These are phyloP conservation scores for Dictyostelium purpureum DNA, from an alignment of 78 protist genomes.

Conservation along the genomic window DNA sequence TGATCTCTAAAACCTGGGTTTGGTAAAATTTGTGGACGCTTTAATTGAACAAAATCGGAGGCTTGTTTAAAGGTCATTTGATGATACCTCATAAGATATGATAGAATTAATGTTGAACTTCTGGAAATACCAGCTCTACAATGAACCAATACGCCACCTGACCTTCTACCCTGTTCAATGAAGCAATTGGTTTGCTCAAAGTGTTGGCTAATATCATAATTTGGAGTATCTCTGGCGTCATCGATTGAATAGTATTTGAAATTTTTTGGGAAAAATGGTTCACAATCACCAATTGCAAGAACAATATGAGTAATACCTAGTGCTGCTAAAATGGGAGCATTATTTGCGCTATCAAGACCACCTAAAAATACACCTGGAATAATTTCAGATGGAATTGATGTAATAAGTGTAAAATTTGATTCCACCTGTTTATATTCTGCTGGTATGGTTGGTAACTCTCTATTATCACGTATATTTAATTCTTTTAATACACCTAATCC, in stretches of 20 bases:
- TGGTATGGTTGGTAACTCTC: slow-evolving; percentile 32
- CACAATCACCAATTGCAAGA: slow-evolving; percentile 49
- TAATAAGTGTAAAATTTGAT: slow-evolving; percentile 2
- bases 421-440: slow-evolving; percentile 43
- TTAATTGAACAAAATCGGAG: slow-evolving; percentile 14
- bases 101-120: slow-evolving; percentile 65
- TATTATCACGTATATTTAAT: slow-evolving; percentile 47
- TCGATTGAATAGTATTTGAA: slow-evolving; percentile 78
- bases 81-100: slow-evolving; percentile 61
- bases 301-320: slow-evolving; percentile 74
- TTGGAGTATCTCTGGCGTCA: slow-evolving; percentile 71
- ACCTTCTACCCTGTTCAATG: slow-evolving; percentile 71
- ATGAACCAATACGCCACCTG: slow-evolving; percentile 79
- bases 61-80: slow-evolving; percentile 38
- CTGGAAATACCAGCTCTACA: slow-evolving; percentile 79
- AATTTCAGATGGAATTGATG: slow-evolving; percentile 71
- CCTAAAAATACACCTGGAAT: slow-evolving; percentile 69
- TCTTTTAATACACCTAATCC: slow-evolving; percentile 49
- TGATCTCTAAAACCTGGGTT: slow-evolving; percentile 75
- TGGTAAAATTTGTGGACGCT: slow-evolving; percentile 73
- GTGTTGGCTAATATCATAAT: slow-evolving; percentile 59
- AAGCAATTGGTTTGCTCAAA: slow-evolving; percentile 73
- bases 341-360: slow-evolving; percentile 72
- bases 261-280: slow-evolving; percentile 57
- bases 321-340: slow-evolving; percentile 37